Base-by-base conservation (phyloP, 768 basidiomycete species). In the Russula virescens region DNA sequence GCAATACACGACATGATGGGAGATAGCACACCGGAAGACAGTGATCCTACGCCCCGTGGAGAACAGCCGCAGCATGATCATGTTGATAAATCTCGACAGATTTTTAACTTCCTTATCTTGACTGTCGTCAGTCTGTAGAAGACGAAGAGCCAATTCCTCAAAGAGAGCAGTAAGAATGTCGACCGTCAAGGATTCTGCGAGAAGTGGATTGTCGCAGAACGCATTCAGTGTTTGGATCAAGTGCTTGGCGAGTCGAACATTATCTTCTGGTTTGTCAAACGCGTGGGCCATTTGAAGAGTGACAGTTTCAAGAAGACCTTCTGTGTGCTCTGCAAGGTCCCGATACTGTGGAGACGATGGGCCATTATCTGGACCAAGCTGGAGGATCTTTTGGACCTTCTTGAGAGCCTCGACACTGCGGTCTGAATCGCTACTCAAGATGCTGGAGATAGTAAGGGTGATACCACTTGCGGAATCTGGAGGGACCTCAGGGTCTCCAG, bases 171-270 rank as follows among this genome's bases (percentile, higher is more conserved):
- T 91, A 63, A 98, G 74, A 54, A 91, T 90, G 61, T 89, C 87
- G 46, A 93, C 86, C 0, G 90, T 89, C 60, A 98, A 72, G 9
- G 90, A 91, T 71, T 94, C 90, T 13, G 94, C 91, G 52, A 99
- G 81, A 65, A 91, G 82, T 7, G 85, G 75, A 71, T 95, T 92
- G 70, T 98, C 94, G 69, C 94, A 96, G 72, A 98, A 94, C 26
- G 90, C 89, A 69, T 95, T 94, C 31, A 98, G 82, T 0, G 95
- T 95, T 73, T 98, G 95, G 65, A 98, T 96, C 57, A 98, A 83
- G 73, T 98, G 97, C 74, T 99, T 99, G 51, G 95, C 93, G 10
- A 99, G 79, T 45, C 97, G 84, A 76, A 97, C 94, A 69, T 93
- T 92, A 65, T 89, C 87, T 31, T 89, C 85, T 2, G 86, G 86